Conservation (phyloP, 2,329 filamentous ascomycete species). For the Camillea tinctor region DNA sequence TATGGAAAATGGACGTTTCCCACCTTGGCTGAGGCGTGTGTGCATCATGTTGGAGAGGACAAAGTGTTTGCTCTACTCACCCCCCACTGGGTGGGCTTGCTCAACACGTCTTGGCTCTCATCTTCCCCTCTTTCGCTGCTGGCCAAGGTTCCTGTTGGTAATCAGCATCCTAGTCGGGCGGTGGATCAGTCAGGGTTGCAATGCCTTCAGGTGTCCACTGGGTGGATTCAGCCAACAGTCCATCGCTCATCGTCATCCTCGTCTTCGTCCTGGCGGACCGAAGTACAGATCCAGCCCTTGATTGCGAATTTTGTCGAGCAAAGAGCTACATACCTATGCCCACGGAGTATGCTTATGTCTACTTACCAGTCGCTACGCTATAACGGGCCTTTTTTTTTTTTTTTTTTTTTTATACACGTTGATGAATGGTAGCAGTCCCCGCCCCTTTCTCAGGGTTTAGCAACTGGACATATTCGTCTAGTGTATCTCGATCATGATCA, state of each 20-base stretch:
- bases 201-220: constrained; percentile 27
- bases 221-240: constrained; percentile 27
- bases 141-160: constrained; percentile 31
- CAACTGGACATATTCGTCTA: too few species aligned
- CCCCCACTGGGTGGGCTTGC: constrained; percentile 17
- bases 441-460: too few species aligned
- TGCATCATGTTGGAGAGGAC: constrained; percentile 9
- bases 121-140: constrained; percentile 27
- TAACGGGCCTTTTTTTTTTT: not conserved
- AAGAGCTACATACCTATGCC: not conserved
- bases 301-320: not conserved
- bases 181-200: constrained; percentile 24
- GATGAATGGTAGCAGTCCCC: not conserved
- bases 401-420: not conserved
- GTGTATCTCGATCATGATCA: too few species aligned
- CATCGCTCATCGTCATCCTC: constrained; percentile 21
- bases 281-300: constrained; percentile 19
- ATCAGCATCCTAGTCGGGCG: constrained; percentile 26
- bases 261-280: constrained; percentile 25
- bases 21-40: constrained; percentile 20
- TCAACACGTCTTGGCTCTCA: constrained; percentile 24
- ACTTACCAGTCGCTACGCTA: not conserved
- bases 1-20: constrained; percentile 27
- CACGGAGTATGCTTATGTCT: not conserved
- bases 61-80: constrained; percentile 13